Evolutionary conservation across 1,139 yeast genomes (phyloP).

Genomic region (Pichia sp.): DNA sequence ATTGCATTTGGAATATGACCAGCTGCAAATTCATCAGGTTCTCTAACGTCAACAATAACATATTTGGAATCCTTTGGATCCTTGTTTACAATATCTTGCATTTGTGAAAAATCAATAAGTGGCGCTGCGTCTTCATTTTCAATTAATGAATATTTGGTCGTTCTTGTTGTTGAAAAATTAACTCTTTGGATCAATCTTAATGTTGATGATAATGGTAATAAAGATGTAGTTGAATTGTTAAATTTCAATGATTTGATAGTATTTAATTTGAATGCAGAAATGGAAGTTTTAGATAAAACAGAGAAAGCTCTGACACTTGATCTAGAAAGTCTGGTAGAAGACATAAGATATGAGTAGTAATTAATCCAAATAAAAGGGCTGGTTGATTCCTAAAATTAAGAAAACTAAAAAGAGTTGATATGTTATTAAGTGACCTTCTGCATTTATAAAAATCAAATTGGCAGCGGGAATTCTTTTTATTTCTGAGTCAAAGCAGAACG

Average conservation of each 20-base stretch:
- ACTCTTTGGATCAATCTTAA: neutral
- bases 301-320: neutral
- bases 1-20: constrained; percentile 78
- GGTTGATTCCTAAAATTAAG: neutral
- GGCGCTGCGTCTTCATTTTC: constrained; percentile 27
- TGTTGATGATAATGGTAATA: neutral
- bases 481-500: neutral
- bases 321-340: neutral
- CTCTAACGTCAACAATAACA: constrained; percentile 82
- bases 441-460: neutral
- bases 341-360: neutral
- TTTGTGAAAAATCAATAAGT: constrained; percentile 21
- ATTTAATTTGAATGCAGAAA: neutral
- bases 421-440: neutral
- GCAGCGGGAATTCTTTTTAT: neutral
- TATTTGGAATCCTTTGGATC: constrained; percentile 15
- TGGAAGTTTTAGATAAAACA: neutral
- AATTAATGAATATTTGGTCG: constrained; percentile 16
- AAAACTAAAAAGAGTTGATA: neutral
- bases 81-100: constrained; percentile 20
- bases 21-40: constrained; percentile 69
- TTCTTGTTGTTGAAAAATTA: neutral
- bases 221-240: neutral
- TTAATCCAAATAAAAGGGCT: neutral
- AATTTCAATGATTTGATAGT: neutral